phyloP scores from a whole-genome alignment of 805 yeast genomes.

The Cyberlindnera suaveolens region DNA sequence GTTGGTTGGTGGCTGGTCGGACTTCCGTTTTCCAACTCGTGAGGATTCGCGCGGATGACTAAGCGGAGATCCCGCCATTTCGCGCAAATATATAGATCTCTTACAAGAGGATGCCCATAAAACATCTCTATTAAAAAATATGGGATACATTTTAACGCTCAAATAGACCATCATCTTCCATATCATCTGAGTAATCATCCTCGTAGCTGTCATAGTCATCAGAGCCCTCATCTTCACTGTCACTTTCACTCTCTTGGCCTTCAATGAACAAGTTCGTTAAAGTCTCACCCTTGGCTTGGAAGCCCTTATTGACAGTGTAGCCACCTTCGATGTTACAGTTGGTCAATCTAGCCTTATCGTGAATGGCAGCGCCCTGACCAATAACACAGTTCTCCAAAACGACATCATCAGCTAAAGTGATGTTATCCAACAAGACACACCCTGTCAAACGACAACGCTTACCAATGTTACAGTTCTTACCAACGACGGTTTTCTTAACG shows the following conservation, averaged over 20 bases:
- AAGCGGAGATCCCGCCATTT: not conserved
- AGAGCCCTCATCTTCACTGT: constrained; percentile 31
- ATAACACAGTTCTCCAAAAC: constrained; percentile 76
- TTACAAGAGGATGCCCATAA: too few relatives aligned
- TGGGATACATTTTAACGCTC: constrained; percentile 29
- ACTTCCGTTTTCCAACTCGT: not conserved
- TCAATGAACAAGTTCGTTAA: constrained; percentile 32
- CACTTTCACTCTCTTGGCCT: constrained; percentile 18
- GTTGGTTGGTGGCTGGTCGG: not conserved
- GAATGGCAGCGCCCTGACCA: constrained; percentile 63
- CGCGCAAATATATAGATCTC: not conserved
- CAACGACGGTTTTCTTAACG: constrained; percentile 81
- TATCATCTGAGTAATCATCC: constrained; percentile 25
- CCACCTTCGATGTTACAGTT: constrained; percentile 85
- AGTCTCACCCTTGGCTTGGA: constrained; percentile 51
- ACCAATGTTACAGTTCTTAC: constrained; percentile 70
- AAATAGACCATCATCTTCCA: constrained; percentile 55
- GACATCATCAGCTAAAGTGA: constrained; percentile 70
- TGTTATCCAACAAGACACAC: constrained; percentile 69
- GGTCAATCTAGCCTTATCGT: constrained; percentile 56
- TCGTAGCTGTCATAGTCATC: constrained; percentile 28
- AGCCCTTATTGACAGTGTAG: constrained; percentile 56
- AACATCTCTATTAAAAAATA: too few relatives aligned
- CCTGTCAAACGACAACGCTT: constrained; percentile 85
- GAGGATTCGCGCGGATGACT: not conserved